Evolutionary conservation across 225 moss, liverwort and hornwort species (phyloP).

Genomic region (Anthoceros angustus): DNA sequence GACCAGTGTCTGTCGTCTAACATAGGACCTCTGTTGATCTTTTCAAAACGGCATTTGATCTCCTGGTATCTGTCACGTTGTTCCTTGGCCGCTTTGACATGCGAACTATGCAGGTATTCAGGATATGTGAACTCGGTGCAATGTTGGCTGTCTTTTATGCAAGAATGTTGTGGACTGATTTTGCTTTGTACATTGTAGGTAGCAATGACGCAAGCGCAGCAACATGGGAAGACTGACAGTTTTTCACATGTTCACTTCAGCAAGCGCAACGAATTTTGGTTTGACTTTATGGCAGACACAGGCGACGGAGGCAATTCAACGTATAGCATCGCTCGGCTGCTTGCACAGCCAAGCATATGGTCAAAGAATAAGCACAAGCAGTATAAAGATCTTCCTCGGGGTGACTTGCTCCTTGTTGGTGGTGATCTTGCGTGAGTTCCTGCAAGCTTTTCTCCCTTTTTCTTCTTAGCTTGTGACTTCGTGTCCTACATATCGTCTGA

Average conservation of each 20-base stretch:
- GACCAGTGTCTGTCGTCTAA: not conserved
- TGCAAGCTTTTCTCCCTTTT: not conserved
- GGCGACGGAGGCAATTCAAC: conserved; percentile 99
- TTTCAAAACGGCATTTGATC: conserved; percentile 99
- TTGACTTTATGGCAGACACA: conserved; percentile 99
- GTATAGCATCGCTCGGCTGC: conserved; percentile 74
- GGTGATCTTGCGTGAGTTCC: conserved; percentile 94
- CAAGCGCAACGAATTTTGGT: conserved; percentile 78
- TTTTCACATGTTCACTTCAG: conserved; percentile 55
- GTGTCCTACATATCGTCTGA: not conserved
- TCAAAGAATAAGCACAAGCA: conserved; percentile 46
- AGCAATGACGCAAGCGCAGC: conserved; percentile 95
- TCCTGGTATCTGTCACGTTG: conserved; percentile 91
- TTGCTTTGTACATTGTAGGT: conserved; percentile 29
- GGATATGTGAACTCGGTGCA: not conserved
- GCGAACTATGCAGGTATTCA: conserved; percentile 94
- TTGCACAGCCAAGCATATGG: conserved; percentile 79
- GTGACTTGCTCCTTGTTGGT: conserved; percentile 79
- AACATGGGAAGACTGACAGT: conserved; percentile 42
- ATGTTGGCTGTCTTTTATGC: not conserved
- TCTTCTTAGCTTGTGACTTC: not conserved
- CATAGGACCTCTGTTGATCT: conserved; percentile 96
- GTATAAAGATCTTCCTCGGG: conserved; percentile 57
- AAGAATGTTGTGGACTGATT: not conserved
- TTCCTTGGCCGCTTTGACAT: conserved; percentile 98